These are phyloP conservation scores for Rhinocladiella similis DNA, from an alignment of 2,329 filamentous ascomycete species.

Conservation along the genomic window DNA sequence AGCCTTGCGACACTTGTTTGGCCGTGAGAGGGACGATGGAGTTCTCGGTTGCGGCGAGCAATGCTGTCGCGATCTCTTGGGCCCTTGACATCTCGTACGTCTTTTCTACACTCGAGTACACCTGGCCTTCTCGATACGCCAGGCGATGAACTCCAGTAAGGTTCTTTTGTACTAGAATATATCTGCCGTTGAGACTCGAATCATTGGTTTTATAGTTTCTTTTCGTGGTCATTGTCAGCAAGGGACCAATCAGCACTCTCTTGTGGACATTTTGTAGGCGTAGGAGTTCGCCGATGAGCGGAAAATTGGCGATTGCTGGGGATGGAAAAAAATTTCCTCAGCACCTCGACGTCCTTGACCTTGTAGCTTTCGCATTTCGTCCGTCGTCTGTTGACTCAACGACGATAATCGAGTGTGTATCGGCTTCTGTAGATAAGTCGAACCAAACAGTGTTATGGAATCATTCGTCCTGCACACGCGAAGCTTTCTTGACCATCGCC, in stretches of 20 bases:
- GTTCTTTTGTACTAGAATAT: neutral
- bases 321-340: neutral
- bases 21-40: conserved; percentile 54
- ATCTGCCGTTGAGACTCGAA: neutral
- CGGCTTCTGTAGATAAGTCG: too few relatives aligned
- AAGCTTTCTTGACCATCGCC: too few relatives aligned
- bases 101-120: too few relatives aligned
- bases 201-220: neutral
- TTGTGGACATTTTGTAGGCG: neutral
- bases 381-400: too few relatives aligned
- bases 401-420: too few relatives aligned
- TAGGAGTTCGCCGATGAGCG: conserved; percentile 3
- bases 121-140: neutral
- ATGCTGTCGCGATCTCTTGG: conserved; percentile 13
- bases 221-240: neutral
- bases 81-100: conserved; percentile 8
- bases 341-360: neutral
- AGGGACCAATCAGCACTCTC: neutral
- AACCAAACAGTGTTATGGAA: too few relatives aligned
- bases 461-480: too few relatives aligned
- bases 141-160: too few relatives aligned
- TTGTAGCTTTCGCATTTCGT: too few relatives aligned
- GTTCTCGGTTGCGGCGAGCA: conserved; percentile 37
- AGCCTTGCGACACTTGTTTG: conserved; percentile 52
- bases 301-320: neutral